phyloP scores from a whole-genome alignment of 345 rosid species.

The Dipteronia sinensis region DNA sequence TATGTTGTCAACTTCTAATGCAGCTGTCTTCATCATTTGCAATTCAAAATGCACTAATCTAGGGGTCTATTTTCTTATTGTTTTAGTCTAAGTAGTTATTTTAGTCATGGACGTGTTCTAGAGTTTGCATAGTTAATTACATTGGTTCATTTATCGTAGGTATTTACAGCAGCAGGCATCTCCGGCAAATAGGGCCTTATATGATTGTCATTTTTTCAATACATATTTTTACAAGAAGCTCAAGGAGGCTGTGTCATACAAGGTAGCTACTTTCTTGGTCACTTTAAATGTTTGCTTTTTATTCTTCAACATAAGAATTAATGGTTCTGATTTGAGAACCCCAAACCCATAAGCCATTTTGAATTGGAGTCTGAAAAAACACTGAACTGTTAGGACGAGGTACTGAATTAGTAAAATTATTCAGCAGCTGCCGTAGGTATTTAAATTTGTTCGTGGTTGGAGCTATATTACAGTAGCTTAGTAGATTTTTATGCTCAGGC shows the following conservation, averaged over 20 bases:
- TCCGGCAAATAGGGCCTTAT: conserved; percentile 42
- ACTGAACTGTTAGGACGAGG: conserved; percentile 10
- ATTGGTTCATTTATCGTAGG: conserved; percentile 45
- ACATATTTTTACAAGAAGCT: conserved; percentile 92
- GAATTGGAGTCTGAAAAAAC: conserved; percentile 1
- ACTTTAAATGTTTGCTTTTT: background rate
- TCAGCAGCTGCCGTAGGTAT: background rate
- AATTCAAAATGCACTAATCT: background rate
- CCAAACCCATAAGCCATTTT: background rate
- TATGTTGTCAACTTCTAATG: background rate
- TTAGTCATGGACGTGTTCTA: background rate
- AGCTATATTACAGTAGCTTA: conserved; percentile 3
- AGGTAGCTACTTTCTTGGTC: conserved; percentile 48
- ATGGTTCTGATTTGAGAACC: conserved; percentile 18
- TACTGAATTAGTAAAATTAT: background rate
- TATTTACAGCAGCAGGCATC: conserved; percentile 63
- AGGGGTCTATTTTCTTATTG: background rate
- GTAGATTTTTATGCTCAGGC: background rate
- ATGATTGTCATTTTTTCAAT: conserved; percentile 73
- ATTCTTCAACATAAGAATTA: conserved; percentile 24
- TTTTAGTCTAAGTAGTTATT: background rate
- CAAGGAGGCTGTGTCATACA: conserved; percentile 62
- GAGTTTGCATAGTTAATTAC: conserved; percentile 5
- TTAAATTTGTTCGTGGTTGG: conserved; percentile 4
- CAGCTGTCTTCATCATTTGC: background rate